A percentile compares a stretch with the other conserved stretches of the same genome.
Conservation (phyloP, 2,329 filamentous ascomycete species). For the Xylaria sp. region DNA sequence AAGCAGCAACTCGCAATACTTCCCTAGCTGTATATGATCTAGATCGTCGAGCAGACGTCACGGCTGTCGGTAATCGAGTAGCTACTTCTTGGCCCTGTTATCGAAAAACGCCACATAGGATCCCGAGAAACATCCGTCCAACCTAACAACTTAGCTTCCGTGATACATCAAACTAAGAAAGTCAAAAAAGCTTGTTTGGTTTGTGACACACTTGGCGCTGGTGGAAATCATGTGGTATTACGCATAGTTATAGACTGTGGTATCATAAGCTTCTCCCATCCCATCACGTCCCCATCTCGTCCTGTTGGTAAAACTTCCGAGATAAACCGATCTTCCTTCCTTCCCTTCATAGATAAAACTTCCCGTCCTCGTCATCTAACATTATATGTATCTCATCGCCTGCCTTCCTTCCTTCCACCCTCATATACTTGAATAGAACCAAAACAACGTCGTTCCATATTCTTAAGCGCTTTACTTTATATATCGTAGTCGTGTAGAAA, state of each 20-base stretch:
- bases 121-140: not conserved
- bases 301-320: not conserved
- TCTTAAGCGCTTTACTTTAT: conserved; percentile 5
- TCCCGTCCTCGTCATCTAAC: not conserved
- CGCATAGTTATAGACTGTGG: conserved; percentile 17
- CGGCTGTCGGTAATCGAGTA: conserved; percentile 3
- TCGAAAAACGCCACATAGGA: not conserved
- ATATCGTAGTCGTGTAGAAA: conserved; percentile 13
- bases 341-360: not conserved
- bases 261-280: conserved; percentile 26
- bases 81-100: conserved; percentile 14
- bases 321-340: not conserved
- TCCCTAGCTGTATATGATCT: conserved; percentile 8
- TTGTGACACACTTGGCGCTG: not conserved
- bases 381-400: not conserved
- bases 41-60: not conserved
- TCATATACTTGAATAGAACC: not conserved
- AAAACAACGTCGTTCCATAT: conserved; percentile 4
- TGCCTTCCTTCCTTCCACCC: not conserved
- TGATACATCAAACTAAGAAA: not conserved
- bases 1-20: no score
- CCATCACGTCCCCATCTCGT: not conserved
- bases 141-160: not conserved
- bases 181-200: not conserved
- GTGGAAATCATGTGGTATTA: conserved; percentile 31